Conservation (phyloP, 1,284 basidiomycete species). For the Taiwanofungus camphoratus region DNA sequence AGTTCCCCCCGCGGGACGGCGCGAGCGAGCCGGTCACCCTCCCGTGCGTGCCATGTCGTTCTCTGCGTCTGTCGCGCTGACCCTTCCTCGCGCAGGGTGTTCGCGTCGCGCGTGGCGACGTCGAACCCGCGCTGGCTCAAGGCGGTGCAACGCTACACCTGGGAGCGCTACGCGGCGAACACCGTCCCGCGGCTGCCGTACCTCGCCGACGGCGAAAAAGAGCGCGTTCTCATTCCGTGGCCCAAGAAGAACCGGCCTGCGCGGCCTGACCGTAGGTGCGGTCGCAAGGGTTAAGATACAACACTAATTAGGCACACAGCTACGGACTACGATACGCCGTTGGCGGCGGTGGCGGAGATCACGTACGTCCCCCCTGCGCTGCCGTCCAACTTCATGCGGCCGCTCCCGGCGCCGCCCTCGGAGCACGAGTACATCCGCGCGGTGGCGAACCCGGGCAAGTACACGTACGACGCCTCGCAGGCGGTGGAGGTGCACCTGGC, state of each 20-base stretch:
- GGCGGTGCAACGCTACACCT: conserved; percentile 45
- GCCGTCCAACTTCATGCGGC: conserved; percentile 26
- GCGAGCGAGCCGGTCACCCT: conserved; percentile 34
- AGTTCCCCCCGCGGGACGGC: conserved; percentile 45
- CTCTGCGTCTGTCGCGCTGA: background rate
- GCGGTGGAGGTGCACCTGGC: conserved; percentile 62
- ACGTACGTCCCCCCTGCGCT: conserved; percentile 62
- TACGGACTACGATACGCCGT: conserved; percentile 51
- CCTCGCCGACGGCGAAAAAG: conserved; percentile 31
- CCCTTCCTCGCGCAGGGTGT: conserved; percentile 45
- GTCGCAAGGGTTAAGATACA: too few species aligned
- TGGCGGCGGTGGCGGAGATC: conserved; percentile 51
- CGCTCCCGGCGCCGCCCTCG: conserved; percentile 37
- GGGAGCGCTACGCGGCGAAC: conserved; percentile 60
- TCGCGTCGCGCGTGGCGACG: conserved; percentile 63
- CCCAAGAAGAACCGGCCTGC: conserved; percentile 42
- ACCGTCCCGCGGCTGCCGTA: conserved; percentile 56
- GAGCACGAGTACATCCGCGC: conserved; percentile 57
- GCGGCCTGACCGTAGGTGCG: conserved; percentile 42
- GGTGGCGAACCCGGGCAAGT: conserved; percentile 43
- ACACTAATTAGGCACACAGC: too few species aligned
- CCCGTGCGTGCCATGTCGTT: conserved; percentile 36
- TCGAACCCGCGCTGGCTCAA: conserved; percentile 54
- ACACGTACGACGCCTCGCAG: conserved; percentile 40
- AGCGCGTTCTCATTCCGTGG: conserved; percentile 56